Evolutionary conservation across 2,329 filamentous ascomycete genomes (phyloP).

Genomic region (Colletotrichum abscissum): DNA sequence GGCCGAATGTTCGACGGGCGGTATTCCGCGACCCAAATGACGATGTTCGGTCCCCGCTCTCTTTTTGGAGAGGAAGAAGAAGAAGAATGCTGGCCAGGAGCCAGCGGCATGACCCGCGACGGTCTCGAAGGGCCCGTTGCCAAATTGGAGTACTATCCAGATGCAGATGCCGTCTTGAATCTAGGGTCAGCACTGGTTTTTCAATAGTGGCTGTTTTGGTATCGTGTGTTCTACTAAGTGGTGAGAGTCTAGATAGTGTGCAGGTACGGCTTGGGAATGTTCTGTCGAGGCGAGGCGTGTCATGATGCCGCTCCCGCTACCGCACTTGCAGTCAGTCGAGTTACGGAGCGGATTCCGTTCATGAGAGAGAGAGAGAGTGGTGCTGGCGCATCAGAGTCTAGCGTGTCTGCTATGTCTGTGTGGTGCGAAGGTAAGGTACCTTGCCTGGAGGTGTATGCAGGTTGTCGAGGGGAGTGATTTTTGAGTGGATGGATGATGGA

Average conservation of each 20-base stretch:
- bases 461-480: neutral
- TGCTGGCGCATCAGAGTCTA: neutral
- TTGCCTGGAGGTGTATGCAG: no score
- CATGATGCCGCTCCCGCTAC: neutral
- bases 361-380: neutral
- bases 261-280: neutral
- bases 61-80: neutral
- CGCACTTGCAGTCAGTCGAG: neutral
- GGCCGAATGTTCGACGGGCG: neutral
- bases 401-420: neutral
- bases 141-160: neutral
- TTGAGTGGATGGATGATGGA: slow-evolving; percentile 5
- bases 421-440: neutral
- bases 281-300: neutral
- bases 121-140: neutral
- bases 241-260: neutral
- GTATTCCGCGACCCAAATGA: neutral
- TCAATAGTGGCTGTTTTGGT: neutral
- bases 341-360: neutral
- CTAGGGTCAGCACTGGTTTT: neutral
- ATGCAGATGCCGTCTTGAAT: neutral
- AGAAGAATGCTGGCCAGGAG: neutral
- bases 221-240: neutral
- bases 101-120: slow-evolving; percentile 6
- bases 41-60: neutral